phyloP scores from a whole-genome alignment of 1,284 basidiomycete genomes.

The Veloporphyrellus conicus region DNA sequence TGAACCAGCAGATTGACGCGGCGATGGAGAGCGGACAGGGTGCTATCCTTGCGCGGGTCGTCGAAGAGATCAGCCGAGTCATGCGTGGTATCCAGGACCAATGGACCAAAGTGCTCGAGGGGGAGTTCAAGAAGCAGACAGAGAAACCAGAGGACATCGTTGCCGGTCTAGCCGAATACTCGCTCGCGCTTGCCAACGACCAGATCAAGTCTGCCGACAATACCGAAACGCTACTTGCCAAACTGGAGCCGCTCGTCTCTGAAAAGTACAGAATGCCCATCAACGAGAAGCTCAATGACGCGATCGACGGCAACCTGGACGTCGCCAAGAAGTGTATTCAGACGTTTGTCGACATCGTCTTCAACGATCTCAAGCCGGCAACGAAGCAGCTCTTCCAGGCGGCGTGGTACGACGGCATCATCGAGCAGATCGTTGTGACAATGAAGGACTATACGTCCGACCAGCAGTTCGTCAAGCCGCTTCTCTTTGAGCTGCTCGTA shows the following conservation, averaged over 20 bases:
- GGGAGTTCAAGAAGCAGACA: slow-evolving; percentile 82
- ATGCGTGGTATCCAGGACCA: slow-evolving; percentile 89
- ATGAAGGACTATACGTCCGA: slow-evolving; percentile 95
- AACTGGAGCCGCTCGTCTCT: slow-evolving; percentile 88
- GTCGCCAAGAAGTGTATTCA: slow-evolving; percentile 97
- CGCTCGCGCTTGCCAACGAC: slow-evolving; percentile 97
- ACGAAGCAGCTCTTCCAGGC: slow-evolving; percentile 83
- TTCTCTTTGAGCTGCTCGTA: slow-evolving; percentile 86
- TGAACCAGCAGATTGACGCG: slow-evolving; percentile 95
- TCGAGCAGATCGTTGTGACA: slow-evolving; percentile 87
- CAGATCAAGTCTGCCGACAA: slow-evolving; percentile 96
- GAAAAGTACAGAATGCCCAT: slow-evolving; percentile 88
- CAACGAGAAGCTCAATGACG: slow-evolving; percentile 59
- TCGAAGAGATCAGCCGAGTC: slow-evolving; percentile 83
- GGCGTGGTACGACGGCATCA: slow-evolving; percentile 84
- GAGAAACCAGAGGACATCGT: slow-evolving; percentile 88
- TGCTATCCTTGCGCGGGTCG: slow-evolving; percentile 85
- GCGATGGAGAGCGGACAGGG: slow-evolving; percentile 96
- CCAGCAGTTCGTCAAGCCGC: slow-evolving; percentile 84
- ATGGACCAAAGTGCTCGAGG: slow-evolving; percentile 82
- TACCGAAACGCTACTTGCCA: slow-evolving; percentile 78
- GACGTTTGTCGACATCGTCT: slow-evolving; percentile 89
- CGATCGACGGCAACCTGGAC: slow-evolving; percentile 97
- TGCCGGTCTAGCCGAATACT: slow-evolving; percentile 91
- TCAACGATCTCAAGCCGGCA: slow-evolving; percentile 90